Conservation (phyloP, 2,329 filamentous ascomycete species). For the Phialemoniopsis sp. region DNA sequence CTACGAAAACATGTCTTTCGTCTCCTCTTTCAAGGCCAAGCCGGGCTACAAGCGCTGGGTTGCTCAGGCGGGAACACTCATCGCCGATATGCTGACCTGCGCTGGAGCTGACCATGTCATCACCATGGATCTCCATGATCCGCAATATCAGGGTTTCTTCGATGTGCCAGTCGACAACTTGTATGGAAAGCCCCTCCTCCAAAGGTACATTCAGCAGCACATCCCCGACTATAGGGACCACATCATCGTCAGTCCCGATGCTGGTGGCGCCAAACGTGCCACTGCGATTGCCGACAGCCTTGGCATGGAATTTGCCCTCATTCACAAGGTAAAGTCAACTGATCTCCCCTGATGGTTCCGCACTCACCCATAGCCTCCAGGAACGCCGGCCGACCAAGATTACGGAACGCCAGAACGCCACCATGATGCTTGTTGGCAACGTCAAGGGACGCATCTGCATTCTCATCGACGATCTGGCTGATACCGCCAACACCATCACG, state of each 20-base stretch:
- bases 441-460: conserved; percentile 72
- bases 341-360: conserved; percentile 16
- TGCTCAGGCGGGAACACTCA: conserved; percentile 89
- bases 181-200: conserved; percentile 74
- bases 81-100: conserved; percentile 91
- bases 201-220: conserved; percentile 70
- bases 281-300: conserved; percentile 92
- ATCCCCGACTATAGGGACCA: conserved; percentile 82
- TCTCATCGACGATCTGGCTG: conserved; percentile 88
- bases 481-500: conserved; percentile 96
- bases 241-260: conserved; percentile 93
- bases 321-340: conserved; percentile 75
- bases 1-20: conserved; percentile 52
- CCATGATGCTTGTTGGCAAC: conserved; percentile 80
- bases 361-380: conserved; percentile 24
- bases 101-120: conserved; percentile 96
- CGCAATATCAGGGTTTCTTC: conserved; percentile 98
- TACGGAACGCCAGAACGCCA: conserved; percentile 71
- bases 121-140: conserved; percentile 90
- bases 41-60: conserved; percentile 99
- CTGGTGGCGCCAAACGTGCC: conserved; percentile 92
- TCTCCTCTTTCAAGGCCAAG: conserved; percentile 66
- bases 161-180: conserved; percentile 98
- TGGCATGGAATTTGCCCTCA: conserved; percentile 92
- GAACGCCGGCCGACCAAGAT: conserved; percentile 63